These are phyloP conservation scores for Suhomyces chickasaworum DNA, from an alignment of 1,139 yeast species.

Conservation along the genomic window DNA sequence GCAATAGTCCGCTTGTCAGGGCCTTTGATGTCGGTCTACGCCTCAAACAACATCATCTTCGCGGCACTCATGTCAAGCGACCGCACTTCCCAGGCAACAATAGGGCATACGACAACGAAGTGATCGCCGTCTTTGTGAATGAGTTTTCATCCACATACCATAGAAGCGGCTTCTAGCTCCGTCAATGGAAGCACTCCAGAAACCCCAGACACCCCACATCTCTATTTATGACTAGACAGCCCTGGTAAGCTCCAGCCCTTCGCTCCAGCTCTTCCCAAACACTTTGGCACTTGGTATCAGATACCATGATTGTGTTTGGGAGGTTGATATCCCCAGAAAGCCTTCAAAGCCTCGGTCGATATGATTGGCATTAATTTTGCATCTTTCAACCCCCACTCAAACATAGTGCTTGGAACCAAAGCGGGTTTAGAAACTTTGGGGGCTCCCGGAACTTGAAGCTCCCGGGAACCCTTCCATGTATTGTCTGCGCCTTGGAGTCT, in stretches of 20 bases:
- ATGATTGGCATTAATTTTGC: too few relatives aligned
- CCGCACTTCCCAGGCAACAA: not conserved
- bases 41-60: not conserved
- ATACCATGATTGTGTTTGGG: too few relatives aligned
- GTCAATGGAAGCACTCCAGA: not conserved
- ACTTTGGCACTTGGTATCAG: too few relatives aligned
- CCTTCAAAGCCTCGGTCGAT: too few relatives aligned
- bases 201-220: not conserved
- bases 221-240: too few relatives aligned
- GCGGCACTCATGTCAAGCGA: not conserved
- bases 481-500: not conserved
- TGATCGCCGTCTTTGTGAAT: not conserved
- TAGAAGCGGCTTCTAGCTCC: not conserved
- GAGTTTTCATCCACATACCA: not conserved
- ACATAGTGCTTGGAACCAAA: too few relatives aligned
- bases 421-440: too few relatives aligned
- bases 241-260: too few relatives aligned
- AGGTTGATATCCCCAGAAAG: too few relatives aligned
- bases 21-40: not conserved
- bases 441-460: too few relatives aligned
- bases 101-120: not conserved
- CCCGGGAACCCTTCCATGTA: not conserved
- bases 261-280: too few relatives aligned
- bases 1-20: not conserved
- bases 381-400: too few relatives aligned